Conservation (phyloP, 225 moss, liverwort and hornwort species). For the Marchantia paleacea region DNA sequence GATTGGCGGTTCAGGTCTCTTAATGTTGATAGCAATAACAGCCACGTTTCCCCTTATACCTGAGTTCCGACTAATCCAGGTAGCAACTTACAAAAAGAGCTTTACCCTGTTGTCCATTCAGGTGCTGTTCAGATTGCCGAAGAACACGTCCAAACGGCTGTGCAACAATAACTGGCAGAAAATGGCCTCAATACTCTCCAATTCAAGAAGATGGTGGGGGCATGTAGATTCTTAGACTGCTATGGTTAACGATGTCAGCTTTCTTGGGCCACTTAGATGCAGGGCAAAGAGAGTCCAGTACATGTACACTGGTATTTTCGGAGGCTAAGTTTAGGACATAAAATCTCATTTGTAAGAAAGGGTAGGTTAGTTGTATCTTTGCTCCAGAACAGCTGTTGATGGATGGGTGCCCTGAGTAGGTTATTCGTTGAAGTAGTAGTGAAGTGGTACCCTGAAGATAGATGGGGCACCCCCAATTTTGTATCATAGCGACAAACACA, state of each 20-base stretch:
- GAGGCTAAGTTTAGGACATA: conserved; percentile 27
- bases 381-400: conserved; percentile 25
- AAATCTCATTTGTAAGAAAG: conserved; percentile 36
- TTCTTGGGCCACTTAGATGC: conserved; percentile 19
- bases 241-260: conserved; percentile 9
- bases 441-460: conserved; percentile 23
- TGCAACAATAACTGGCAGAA: conserved; percentile 8
- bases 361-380: conserved; percentile 36
- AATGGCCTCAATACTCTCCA: background rate
- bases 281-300: conserved; percentile 11
- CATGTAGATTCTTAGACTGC: conserved; percentile 30
- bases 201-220: background rate
- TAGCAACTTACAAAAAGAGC: background rate
- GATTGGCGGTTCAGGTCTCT: too few relatives aligned
- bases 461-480: conserved; percentile 37
- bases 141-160: conserved; percentile 17
- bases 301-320: conserved; percentile 9
- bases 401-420: conserved; percentile 28
- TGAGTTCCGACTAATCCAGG: background rate
- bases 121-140: conserved; percentile 16
- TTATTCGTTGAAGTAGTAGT: conserved; percentile 18
- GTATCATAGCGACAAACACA: conserved; percentile 37
- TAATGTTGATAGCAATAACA: background rate
- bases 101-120: background rate
- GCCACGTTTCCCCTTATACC: background rate